Evolutionary conservation across 2,329 filamentous ascomycete species (phyloP), one percentile per base, ranked within the genome.

Genomic region (Zalaria obscura): DNA sequence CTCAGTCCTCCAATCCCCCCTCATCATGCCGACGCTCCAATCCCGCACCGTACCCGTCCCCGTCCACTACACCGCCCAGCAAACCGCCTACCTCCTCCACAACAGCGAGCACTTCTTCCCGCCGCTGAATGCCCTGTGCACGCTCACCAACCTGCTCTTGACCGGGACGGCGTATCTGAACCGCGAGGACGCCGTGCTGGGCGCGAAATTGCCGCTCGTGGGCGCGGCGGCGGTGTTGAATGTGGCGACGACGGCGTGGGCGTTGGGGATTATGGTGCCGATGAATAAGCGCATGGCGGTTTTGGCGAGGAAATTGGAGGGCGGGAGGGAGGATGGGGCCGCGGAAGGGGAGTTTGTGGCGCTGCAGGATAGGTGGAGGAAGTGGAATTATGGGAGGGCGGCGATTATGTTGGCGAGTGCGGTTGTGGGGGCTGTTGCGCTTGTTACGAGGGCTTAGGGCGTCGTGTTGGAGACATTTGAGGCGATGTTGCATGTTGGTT

Each of bases 101-200:
- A 49, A 52, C 34, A 49, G 45, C 47, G 55, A 58, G 45, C 37
- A 46, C 36, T 52, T 56, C 50, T 57, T 56, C 50, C 55, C 55
- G 9, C 51, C 49, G 1, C 48, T 56, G 42, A 57, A 58, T 45
- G 50, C 46, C 27, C 34, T 50, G 36, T 52, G 52, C 51, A 52
- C 54, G n/a, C 27, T 57, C 38, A 40, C 46, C 45, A 57, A 56
- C 47, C 50, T 58, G 41, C 44, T 45, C 47, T 35, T 55, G 25
- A 45, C 51, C 31, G 39, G 52, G 35, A 49, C 44, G 34, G 44
- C 45, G 38, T 57, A 50, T 48, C 38, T 52, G 33, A 43, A 55
- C 40, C 48, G 51, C 44, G 40, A 56, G 37, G 9, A 44, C 18
- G 36, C 43, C 25, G 40, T 43, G 18, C 47, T 47, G 5, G 42